Evolutionary conservation across 345 rosid genomes (phyloP).

Genomic region (Gossypium mustelinum): DNA sequence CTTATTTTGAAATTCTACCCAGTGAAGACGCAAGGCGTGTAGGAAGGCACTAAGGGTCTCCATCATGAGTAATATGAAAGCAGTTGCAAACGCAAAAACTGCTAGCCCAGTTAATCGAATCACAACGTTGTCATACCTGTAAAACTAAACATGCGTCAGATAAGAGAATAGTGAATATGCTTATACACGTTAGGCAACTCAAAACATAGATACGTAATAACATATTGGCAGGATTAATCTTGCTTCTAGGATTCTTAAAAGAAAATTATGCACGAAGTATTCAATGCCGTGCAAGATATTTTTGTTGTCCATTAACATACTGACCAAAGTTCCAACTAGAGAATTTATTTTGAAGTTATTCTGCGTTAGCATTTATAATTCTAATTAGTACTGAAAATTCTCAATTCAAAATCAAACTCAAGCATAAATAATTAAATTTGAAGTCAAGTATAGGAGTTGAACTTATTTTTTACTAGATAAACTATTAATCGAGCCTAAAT

Average conservation of each 20-base stretch:
- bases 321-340: not conserved
- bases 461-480: not conserved
- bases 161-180: not conserved
- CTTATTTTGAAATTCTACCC: slow-evolving; percentile 92
- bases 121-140: slow-evolving; percentile 76
- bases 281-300: not conserved
- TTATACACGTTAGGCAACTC: not conserved
- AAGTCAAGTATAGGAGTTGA: not conserved
- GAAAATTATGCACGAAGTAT: not conserved
- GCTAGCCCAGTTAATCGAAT: slow-evolving; percentile 70
- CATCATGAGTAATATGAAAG: slow-evolving; percentile 90
- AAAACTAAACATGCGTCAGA: not conserved
- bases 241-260: not conserved
- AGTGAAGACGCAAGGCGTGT: slow-evolving; percentile 95
- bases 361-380: not conserved
- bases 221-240: not conserved
- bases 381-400: not conserved
- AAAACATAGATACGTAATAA: not conserved
- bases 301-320: not conserved
- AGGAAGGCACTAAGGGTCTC: slow-evolving; percentile 96
- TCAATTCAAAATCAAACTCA: not conserved
- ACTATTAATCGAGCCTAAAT: not conserved
- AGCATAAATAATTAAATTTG: not conserved
- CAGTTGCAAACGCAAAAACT: slow-evolving; percentile 91
- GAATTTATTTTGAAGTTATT: not conserved